Conservation (phyloP, 2,329 filamentous ascomycete species). For the Cladophialophora chaetospira region DNA sequence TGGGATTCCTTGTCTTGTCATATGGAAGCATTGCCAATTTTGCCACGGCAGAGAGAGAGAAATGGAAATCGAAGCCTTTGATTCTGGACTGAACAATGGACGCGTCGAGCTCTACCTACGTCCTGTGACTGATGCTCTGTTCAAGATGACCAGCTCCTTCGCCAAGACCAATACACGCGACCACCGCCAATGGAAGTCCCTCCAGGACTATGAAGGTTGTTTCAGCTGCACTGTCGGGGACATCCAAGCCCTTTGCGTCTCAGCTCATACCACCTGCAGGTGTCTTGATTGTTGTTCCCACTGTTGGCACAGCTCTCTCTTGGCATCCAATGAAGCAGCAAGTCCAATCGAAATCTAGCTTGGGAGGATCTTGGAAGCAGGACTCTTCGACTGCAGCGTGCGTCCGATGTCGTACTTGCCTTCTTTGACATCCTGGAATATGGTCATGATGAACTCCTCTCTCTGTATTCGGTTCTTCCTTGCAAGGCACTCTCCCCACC, state of each 20-base stretch:
- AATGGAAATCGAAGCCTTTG: slow-evolving; percentile 45
- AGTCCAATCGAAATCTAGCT: too few species aligned
- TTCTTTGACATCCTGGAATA: neutral
- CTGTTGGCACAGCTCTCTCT: too few species aligned
- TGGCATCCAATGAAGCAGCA: neutral
- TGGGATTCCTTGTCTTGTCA: slow-evolving; percentile 87
- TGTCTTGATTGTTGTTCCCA: too few species aligned
- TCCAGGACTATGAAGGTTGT: too few species aligned
- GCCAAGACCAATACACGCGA: too few species aligned
- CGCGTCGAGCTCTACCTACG: neutral
- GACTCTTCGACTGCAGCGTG: neutral
- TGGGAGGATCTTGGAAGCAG: neutral
- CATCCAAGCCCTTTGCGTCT: too few species aligned
- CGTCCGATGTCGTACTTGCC: neutral
- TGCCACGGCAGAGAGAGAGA: slow-evolving; percentile 60
- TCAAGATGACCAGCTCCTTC: neutral
- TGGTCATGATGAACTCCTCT: neutral
- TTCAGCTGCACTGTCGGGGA: too few species aligned
- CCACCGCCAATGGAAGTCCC: too few species aligned
- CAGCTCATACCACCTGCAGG: too few species aligned
- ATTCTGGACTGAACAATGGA: slow-evolving; percentile 24
- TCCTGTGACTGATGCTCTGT: neutral
- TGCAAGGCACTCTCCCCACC: neutral
- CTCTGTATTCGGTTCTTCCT: neutral
- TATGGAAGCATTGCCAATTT: slow-evolving; percentile 78